Evolutionary conservation across 352 stramenopile species (phyloP), one percentile per base, ranked within the genome.

Genomic region (Phytophthora citricola): DNA sequence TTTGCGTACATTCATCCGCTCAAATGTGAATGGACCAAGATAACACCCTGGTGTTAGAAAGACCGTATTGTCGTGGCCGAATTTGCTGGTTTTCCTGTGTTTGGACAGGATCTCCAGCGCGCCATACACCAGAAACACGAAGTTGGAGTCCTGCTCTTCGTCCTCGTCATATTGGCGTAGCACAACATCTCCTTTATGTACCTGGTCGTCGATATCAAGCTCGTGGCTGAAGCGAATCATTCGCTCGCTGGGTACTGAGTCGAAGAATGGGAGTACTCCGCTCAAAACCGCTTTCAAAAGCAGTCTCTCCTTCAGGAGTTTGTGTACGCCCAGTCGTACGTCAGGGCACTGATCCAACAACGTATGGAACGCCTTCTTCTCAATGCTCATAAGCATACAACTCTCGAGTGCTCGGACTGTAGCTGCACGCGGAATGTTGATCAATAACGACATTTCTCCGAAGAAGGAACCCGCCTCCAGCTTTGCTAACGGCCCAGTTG

Each of bases 321-420:
- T 80, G 44, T 82, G 73, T 1, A 93, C 77, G 22, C 69, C 79
- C 5, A 61, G 36, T 56, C 80, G 76, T 15, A 90, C 72, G 0
- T 90, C 79, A 0, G 83, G 81, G 5, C 80, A 79, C 8, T 86
- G 71, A 3, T 87, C 75, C 15, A 93, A 63, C 5, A 93, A 75
- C 5, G 75, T 49, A 39, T 92, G 82, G 63, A 92, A 93, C 4
- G 80, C 61, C 15, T 90, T 76, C 39, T 91, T 91, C 60, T 93
- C 85, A 24, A 93, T 92, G 38, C 75, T 90, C 73, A 93, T 85
- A 15, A 93, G 69, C 71, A 93, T 87, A 41, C 83, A 91, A 52
- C 83, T 92, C 20, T 92, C 83, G 2, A 85, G 64, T 8, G 84
- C 74, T 39, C 63, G 86, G 17, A 93, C 81, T 2, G 85, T 92